These are phyloP conservation scores for Saprolegnia diclina DNA, from an alignment of 352 stramenopile species.

Conservation along the genomic window DNA sequence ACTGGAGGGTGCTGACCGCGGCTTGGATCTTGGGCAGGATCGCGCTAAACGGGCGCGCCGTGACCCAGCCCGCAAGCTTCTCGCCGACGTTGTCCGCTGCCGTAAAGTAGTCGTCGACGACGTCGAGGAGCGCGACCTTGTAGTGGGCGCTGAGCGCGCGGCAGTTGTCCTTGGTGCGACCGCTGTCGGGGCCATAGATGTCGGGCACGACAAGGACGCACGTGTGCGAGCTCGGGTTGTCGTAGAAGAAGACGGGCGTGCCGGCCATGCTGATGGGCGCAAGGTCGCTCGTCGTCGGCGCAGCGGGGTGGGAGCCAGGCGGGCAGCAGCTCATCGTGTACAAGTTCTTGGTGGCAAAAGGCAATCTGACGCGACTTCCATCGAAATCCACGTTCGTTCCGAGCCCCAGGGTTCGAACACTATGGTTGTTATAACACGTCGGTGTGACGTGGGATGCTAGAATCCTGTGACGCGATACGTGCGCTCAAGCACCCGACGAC, in stretches of 20 bases:
- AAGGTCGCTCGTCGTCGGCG: neutral
- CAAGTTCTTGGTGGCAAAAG: too few relatives aligned
- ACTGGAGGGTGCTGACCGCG: constrained; percentile 66
- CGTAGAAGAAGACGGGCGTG: constrained; percentile 17
- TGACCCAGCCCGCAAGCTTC: constrained; percentile 28
- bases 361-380: too few relatives aligned
- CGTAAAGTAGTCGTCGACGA: constrained; percentile 56
- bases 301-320: neutral
- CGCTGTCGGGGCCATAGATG: constrained; percentile 74
- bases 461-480: too few relatives aligned
- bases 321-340: constrained; percentile 7
- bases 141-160: constrained; percentile 72
- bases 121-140: constrained; percentile 63
- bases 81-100: constrained; percentile 30
- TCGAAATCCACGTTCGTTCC: too few relatives aligned
- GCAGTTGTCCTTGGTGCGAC: constrained; percentile 70
- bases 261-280: neutral
- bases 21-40: constrained; percentile 59
- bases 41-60: constrained; percentile 24
- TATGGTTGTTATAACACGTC: too few relatives aligned
- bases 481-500: too few relatives aligned
- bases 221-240: neutral
- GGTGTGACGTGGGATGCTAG: too few relatives aligned
- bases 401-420: too few relatives aligned
- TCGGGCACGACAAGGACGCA: constrained; percentile 60